Base-by-base conservation (phyloP, 78 protist genomes). In the Creolimax fragrantissima region DNA sequence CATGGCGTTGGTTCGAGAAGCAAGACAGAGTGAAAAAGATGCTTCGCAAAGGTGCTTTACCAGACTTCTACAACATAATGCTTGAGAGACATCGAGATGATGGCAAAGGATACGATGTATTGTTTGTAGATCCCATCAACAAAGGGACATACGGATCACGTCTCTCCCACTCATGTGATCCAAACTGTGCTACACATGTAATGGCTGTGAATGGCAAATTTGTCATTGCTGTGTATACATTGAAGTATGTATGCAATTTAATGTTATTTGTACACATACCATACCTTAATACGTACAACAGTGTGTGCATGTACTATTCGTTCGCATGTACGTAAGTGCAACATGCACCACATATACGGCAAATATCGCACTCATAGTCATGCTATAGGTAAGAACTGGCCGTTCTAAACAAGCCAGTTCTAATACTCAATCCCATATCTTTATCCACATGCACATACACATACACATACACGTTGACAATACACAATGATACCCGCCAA, bases 1-100 rank as follows among this genome's bases (percentile, higher is more conserved):
- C 90, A 37, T 86, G 90, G 90, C 90, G 90, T 42, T 86, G 90
- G 90, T 86, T 35, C 90, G 90, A 86, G 44, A 86, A 35, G 44
- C 44, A 86, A 42, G 90, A 86, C 32, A 41, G n/a, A 11, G 45
- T 86, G 74, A 86, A 86, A 11, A 83, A 83, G 37, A 83, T 83
- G 86, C 86, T 83, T 83, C 86, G 35, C 6, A 6, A 83, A 11
- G 42, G 42, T 5, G 6, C 86, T 5, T 41, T 86, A 1, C 90
- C 90, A 86, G 90, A 35, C 7, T 86, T 86, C 45, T 86, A 86
- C 44, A 86, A 86, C 90, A 86, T 86, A 36, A 42, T 41, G 6
- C 7, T 86, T 4, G 90, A 86, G 24, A 43, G 90, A 2, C 90
- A 86, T 45, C 17, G 45, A 42, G 58, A 42, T 5, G 90, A 86